Percentiles rank a stretch among this genome's conserved stretches.
These are phyloP conservation scores for Flammula alnicola DNA, from an alignment of 1,284 basidiomycete genomes.

Conservation along the genomic window DNA sequence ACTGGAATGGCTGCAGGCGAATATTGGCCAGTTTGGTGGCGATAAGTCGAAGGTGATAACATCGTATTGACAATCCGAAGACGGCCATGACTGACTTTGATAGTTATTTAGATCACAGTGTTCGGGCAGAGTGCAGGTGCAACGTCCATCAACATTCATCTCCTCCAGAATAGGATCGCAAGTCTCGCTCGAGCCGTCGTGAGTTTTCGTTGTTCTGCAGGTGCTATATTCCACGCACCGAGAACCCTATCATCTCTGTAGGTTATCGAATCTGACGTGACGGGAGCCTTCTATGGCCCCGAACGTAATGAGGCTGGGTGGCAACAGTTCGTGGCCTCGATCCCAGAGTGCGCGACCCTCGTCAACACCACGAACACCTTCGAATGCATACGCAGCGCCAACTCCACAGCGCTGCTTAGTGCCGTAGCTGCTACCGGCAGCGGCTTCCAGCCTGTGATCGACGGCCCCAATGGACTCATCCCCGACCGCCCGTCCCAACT, in stretches of 20 bases:
- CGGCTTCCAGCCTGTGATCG: constrained; percentile 7
- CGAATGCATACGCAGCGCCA: too few relatives aligned
- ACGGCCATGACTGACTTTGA: too few relatives aligned
- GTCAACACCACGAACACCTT: constrained; percentile 38
- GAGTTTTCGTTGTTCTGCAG: constrained; percentile 13
- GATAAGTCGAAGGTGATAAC: constrained; percentile 43
- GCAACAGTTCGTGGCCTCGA: constrained; percentile 40
- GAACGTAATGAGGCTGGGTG: constrained; percentile 36
- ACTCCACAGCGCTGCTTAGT: too few relatives aligned
- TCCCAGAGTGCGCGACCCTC: constrained; percentile 36
- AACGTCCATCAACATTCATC: constrained; percentile 41
- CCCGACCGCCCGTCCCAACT: constrained; percentile 43
- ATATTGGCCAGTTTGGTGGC: constrained; percentile 51
- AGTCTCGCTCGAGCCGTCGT: constrained; percentile 46
- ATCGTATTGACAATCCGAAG: too few relatives aligned
- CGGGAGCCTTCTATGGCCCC: constrained; percentile 27
- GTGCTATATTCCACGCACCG: not conserved
- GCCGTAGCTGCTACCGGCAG: too few relatives aligned
- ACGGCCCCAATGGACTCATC: constrained; percentile 42
- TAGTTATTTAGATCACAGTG: constrained; percentile 46
- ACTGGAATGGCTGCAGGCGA: constrained; percentile 49
- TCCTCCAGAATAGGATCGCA: constrained; percentile 41
- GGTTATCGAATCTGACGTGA: constrained; percentile 33
- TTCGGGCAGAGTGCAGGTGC: constrained; percentile 59
- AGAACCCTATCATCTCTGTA: constrained; percentile 37